Evolutionary conservation across 441 rosid species (phyloP).

Genomic region (Metrosideros polymorpha): DNA sequence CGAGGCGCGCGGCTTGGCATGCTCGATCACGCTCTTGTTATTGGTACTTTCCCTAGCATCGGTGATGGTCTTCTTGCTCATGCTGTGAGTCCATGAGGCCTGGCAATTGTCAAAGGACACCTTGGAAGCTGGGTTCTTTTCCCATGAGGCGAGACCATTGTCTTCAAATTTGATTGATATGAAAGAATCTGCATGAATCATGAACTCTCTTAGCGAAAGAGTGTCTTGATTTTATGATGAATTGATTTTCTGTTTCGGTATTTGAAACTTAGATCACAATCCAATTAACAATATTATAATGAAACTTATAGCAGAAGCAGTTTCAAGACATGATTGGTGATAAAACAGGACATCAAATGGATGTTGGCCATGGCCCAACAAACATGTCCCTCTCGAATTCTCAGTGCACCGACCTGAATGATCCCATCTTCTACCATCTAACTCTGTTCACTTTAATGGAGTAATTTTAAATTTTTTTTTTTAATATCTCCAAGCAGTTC

Average conservation of each 20-base stretch:
- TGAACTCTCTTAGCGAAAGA: background rate
- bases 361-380: slow-evolving; percentile 1
- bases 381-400: background rate
- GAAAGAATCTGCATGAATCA: slow-evolving; percentile 54
- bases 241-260: background rate
- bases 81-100: slow-evolving; percentile 21
- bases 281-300: background rate
- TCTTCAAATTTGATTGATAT: slow-evolving; percentile 86
- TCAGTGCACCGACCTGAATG: background rate
- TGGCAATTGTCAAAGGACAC: slow-evolving; percentile 33
- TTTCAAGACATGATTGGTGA: background rate
- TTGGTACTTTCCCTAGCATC: slow-evolving; percentile 12
- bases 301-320: background rate
- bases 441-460: background rate
- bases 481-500: background rate
- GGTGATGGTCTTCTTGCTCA: background rate
- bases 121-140: slow-evolving; percentile 49
- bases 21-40: slow-evolving; percentile 53
- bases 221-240: background rate
- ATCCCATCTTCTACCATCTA: background rate
- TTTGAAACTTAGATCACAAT: background rate
- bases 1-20: slow-evolving; percentile 39
- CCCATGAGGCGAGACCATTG: slow-evolving; percentile 85
- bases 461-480: background rate
- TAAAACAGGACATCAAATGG: background rate